Evolutionary conservation across 768 basidiomycete genomes (phyloP).

Genomic region (Rhodosporidiobolus sp.): DNA sequence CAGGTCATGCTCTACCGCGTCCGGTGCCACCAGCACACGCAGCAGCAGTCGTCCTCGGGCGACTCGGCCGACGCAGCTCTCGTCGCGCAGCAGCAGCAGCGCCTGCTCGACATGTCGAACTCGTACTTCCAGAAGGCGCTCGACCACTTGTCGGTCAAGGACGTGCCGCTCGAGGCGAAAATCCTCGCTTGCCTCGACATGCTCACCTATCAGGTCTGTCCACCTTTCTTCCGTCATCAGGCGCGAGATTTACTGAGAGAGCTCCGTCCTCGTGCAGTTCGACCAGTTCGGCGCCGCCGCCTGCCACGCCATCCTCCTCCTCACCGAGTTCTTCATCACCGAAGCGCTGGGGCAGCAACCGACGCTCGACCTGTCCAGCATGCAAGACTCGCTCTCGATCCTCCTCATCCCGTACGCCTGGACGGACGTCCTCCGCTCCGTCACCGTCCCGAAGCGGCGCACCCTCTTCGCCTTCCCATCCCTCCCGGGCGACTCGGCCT

Average conservation of each 20-base stretch:
- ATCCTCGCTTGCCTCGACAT: slow-evolving; percentile 18
- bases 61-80: neutral
- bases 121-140: slow-evolving; percentile 25
- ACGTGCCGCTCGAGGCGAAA: slow-evolving; percentile 32
- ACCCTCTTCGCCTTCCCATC: slow-evolving; percentile 20
- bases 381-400: neutral
- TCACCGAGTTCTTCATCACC: slow-evolving; percentile 28
- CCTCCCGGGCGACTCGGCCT: slow-evolving; percentile 15
- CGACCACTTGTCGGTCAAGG: slow-evolving; percentile 1
- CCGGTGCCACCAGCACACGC: neutral
- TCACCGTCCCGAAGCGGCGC: slow-evolving; percentile 7
- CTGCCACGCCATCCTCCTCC: slow-evolving; percentile 11
- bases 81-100: neutral
- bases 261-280: slow-evolving; percentile 1
- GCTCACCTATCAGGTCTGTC: slow-evolving; percentile 20
- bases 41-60: neutral
- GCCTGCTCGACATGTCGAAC: slow-evolving; percentile 12
- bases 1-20: slow-evolving; percentile 16
- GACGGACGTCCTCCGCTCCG: slow-evolving; percentile 20
- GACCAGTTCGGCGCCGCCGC: slow-evolving; percentile 15
- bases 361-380: neutral
- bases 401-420: slow-evolving; percentile 16
- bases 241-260: neutral
- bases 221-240: neutral
- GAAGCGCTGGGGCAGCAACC: slow-evolving; percentile 20